Percentiles rank a stretch among this genome's conserved stretches.
These are phyloP conservation scores for Colletotrichum limetticola DNA, from an alignment of 2,329 filamentous ascomycete species.

Conservation along the genomic window DNA sequence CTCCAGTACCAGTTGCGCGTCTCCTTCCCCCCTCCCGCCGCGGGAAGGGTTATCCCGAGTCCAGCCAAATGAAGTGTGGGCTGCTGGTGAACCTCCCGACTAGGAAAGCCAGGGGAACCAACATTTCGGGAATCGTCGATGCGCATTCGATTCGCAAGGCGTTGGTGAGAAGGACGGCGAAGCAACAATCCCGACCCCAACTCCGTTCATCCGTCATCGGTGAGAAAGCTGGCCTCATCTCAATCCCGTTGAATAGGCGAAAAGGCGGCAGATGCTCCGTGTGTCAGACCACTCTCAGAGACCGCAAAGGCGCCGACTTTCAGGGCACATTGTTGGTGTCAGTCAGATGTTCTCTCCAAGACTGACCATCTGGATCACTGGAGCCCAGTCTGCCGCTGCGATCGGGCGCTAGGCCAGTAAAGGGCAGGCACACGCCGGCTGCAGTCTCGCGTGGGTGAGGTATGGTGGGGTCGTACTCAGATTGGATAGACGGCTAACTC, in stretches of 20 bases:
- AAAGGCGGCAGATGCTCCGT: not conserved
- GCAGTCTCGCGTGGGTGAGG: slow-evolving; percentile 14
- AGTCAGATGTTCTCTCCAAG: slow-evolving; percentile 17
- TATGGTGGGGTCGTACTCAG: slow-evolving; percentile 8
- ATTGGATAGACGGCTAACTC: slow-evolving; percentile 15
- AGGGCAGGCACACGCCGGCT: not conserved
- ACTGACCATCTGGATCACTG: slow-evolving; percentile 18
- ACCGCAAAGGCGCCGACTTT: not conserved
- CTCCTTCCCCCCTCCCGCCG: slow-evolving; percentile 1
- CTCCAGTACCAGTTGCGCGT: not conserved
- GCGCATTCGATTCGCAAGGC: not conserved
- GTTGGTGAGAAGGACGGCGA: not conserved
- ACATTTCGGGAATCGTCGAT: not conserved
- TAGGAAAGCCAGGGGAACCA: not conserved
- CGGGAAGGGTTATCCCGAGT: slow-evolving; percentile 25
- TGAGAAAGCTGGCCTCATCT: not conserved
- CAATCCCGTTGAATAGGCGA: not conserved
- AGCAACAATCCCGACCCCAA: not conserved
- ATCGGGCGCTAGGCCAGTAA: slow-evolving; percentile 18
- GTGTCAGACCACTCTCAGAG: not conserved
- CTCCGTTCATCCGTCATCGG: not conserved
- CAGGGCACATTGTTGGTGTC: not conserved
- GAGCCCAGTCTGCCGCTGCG: not conserved
- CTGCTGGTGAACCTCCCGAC: not conserved
- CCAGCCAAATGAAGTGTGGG: not conserved